Percentiles rank a stretch among this genome's conserved stretches.
Evolutionary conservation across 495 filamentous ascomycete species (phyloP).

Genomic region (Friedmanniomyces simplex): DNA sequence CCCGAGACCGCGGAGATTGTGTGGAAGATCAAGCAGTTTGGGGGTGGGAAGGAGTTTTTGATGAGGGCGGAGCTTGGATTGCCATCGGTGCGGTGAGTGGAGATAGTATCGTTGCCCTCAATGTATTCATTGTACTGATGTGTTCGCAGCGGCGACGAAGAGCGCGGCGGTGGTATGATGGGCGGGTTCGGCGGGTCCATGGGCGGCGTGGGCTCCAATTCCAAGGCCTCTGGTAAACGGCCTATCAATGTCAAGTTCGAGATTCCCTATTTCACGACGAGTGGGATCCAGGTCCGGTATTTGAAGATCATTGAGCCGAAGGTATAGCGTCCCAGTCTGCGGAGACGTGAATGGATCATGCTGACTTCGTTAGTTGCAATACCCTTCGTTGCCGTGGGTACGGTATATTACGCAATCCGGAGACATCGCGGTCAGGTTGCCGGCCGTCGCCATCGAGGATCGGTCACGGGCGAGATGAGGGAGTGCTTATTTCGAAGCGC

Average conservation of each 20-base stretch:
- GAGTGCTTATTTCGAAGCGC: too few relatives aligned
- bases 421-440: slow-evolving; percentile 86
- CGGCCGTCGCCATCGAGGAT: slow-evolving; percentile 46
- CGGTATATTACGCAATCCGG: slow-evolving; percentile 96
- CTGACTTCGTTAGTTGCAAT: slow-evolving; percentile 48
- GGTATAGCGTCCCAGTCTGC: slow-evolving; percentile 39
- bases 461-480: background rate
- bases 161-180: slow-evolving; percentile 91
- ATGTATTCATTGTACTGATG: too few relatives aligned
- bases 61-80: slow-evolving; percentile 98
- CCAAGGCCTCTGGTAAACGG: slow-evolving; percentile 60
- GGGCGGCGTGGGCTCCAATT: slow-evolving; percentile 59
- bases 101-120: too few relatives aligned
- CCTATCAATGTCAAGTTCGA: slow-evolving; percentile 99
- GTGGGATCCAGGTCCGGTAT: slow-evolving; percentile 95
- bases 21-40: slow-evolving; percentile 99
- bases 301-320: slow-evolving; percentile 99
- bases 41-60: slow-evolving; percentile 94
- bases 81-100: slow-evolving; percentile 61
- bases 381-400: slow-evolving; percentile 97
- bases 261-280: slow-evolving; percentile 98
- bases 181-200: slow-evolving; percentile 92
- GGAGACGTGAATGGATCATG: background rate
- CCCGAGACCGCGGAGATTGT: slow-evolving; percentile 96
- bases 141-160: slow-evolving; percentile 61